These are phyloP conservation scores for Grifola frondosa DNA, from an alignment of 1,284 basidiomycete species.

Conservation along the genomic window DNA sequence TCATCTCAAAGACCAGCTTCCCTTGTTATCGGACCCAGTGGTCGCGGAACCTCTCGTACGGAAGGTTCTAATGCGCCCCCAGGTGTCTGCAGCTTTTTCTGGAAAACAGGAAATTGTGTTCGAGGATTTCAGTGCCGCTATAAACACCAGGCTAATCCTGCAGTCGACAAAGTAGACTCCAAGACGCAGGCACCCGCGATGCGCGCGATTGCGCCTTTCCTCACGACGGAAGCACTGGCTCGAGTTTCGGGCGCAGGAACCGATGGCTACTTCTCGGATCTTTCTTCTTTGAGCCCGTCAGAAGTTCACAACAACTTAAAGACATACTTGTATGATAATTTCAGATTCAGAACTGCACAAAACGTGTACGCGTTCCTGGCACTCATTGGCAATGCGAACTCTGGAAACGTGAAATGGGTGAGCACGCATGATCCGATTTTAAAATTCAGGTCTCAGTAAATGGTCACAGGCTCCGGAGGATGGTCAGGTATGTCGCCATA, in stretches of 20 bases:
- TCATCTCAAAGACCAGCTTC: no score
- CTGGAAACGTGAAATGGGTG: conserved; percentile 53
- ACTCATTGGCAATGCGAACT: conserved; percentile 46
- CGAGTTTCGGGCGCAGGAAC: conserved; percentile 33
- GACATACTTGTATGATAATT: conserved; percentile 43
- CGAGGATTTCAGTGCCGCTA: conserved; percentile 49
- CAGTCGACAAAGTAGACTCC: conserved; percentile 4
- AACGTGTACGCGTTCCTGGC: conserved; percentile 49
- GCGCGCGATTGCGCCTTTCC: conserved; percentile 37
- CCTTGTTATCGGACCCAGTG: background rate
- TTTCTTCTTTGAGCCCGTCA: conserved; percentile 39
- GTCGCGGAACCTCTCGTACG: conserved; percentile 1
- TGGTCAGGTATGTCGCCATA: conserved; percentile 44
- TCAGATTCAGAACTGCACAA: conserved; percentile 39
- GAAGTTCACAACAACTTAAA: conserved; percentile 50
- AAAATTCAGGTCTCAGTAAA: background rate
- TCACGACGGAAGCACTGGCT: conserved; percentile 45
- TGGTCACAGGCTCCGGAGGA: conserved; percentile 47
- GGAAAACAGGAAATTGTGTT: conserved; percentile 48
- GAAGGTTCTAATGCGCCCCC: conserved; percentile 26
- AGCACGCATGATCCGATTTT: conserved; percentile 8
- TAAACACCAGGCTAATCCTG: conserved; percentile 34
- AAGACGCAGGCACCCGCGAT: background rate
- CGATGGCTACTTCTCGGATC: conserved; percentile 24
- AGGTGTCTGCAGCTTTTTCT: conserved; percentile 51